Evolutionary conservation across 2,329 filamentous ascomycete genomes (phyloP).

Genomic region (Conoideocrella luteorostrata): DNA sequence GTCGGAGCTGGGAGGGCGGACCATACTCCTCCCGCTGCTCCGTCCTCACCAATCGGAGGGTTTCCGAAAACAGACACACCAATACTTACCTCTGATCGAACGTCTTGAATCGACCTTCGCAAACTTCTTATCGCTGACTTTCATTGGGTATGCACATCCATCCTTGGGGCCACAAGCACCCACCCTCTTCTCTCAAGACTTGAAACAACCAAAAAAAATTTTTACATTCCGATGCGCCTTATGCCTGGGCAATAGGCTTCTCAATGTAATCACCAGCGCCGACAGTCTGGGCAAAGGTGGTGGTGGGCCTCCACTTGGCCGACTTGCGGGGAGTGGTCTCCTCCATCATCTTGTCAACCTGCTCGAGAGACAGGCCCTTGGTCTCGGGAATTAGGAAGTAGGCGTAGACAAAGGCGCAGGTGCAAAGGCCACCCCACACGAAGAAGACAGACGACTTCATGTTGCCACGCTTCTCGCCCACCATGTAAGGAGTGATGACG

Average conservation of each 20-base stretch:
- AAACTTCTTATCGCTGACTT: background rate
- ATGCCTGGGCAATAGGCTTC: slow-evolving; percentile 16
- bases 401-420: slow-evolving; percentile 52
- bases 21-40: too few species aligned
- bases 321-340: slow-evolving; percentile 74
- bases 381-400: slow-evolving; percentile 72
- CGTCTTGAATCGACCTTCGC: too few species aligned
- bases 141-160: slow-evolving; percentile 2
- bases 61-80: too few species aligned
- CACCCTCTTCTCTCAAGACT: background rate
- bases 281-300: slow-evolving; percentile 55
- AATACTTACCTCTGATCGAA: too few species aligned
- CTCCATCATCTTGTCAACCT: slow-evolving; percentile 84
- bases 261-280: slow-evolving; percentile 25
- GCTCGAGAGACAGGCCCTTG: slow-evolving; percentile 71
- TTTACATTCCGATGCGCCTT: background rate
- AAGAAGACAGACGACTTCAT: slow-evolving; percentile 67
- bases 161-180: background rate
- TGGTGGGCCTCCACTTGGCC: slow-evolving; percentile 65
- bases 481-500: slow-evolving; percentile 69
- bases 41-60: too few species aligned
- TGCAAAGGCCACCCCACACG: slow-evolving; percentile 66
- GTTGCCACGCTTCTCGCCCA: slow-evolving; percentile 55
- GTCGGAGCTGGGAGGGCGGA: slow-evolving; percentile 16
- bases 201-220: background rate